Base-by-base conservation (phyloP, 805 yeast genomes). In the Saturnispora saitoi region DNA sequence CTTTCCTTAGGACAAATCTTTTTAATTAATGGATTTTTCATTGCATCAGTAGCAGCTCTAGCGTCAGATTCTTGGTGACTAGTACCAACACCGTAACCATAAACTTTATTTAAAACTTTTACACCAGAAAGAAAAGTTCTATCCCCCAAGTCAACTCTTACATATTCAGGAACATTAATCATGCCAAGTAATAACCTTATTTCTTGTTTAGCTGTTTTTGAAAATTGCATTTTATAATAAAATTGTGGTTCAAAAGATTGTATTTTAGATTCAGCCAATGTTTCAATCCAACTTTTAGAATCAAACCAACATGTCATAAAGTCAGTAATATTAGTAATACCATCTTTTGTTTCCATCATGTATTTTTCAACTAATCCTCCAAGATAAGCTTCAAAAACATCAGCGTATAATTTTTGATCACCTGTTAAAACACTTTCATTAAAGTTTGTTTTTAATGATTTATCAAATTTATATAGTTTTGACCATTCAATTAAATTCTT, bases 351-450 rank as follows among this genome's bases (percentile, higher is more conserved):
- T 72, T 37, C 65, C 71, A 3, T 67, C 64, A 53, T 53, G 32
- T 49, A 43, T 26, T 51, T 51, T 19, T 78, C 70, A 3, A 75
- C 74, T 34, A 91, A 65, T 0, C 95, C 99, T 10, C 96, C 98
- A 37, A 93, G 72, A 56, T 93, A 91, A 0, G 98, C 96, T 66
- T 93, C 99, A 62, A 91, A 87, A 0, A 85, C 81, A 70, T 91
- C 99, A 0, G 98, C 96, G 58, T 75, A 75, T 2, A 85, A 69
- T 60, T 93, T 93, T 54, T 76, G 76, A 50, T 74, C 78, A 8
- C 86, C 86, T 31, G 69, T 67, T 28, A 66, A 62, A 47, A 74
- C 70, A 4, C 63, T 62, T 49, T 76, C 78, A 26, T 45, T 50
- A 15, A 57, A 50, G n/a, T 54, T 50, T 31, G 73, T 70, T 49